Percentiles rank a stretch among this genome's conserved stretches.
Evolutionary conservation across 345 rosid genomes (phyloP).

Genomic region (Cochlearia excelsa): DNA sequence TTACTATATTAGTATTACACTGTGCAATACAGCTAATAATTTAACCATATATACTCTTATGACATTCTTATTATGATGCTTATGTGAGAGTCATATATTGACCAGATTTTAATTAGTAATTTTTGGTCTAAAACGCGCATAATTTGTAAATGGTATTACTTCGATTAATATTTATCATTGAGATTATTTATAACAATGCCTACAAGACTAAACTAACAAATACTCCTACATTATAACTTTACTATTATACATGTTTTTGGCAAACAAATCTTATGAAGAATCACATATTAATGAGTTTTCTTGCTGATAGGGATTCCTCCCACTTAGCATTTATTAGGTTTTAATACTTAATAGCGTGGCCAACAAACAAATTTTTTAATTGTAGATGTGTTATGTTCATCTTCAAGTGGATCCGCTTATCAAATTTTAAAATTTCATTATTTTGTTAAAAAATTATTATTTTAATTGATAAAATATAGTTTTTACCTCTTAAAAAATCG

Average conservation of each 20-base stretch:
- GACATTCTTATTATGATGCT: conserved; percentile 11
- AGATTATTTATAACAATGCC: too few species aligned
- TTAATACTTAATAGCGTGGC: conserved; percentile 20
- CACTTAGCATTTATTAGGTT: conserved; percentile 34
- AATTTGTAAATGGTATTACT: too few species aligned
- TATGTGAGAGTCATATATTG: conserved; percentile 2
- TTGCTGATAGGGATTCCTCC: conserved; percentile 30
- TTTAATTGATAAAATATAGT: too few species aligned
- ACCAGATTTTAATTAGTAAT: conserved; percentile 8
- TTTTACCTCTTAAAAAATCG: too few species aligned
- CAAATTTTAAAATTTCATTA: too few species aligned
- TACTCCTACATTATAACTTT: too few species aligned
- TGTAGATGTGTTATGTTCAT: too few species aligned
- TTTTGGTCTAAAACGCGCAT: background rate
- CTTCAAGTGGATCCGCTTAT: too few species aligned
- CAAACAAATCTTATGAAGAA: conserved; percentile 11
- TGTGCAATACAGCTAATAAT: conserved; percentile 15
- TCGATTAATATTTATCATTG: too few species aligned
- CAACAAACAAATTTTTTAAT: background rate
- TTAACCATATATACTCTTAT: background rate
- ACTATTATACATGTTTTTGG: background rate
- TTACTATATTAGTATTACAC: background rate
- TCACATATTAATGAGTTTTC: conserved; percentile 2
- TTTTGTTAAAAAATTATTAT: too few species aligned
- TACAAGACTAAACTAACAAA: too few species aligned